Base-by-base conservation (phyloP, 2,329 filamentous ascomycete species). In the Aphanoascus verrucosus region DNA sequence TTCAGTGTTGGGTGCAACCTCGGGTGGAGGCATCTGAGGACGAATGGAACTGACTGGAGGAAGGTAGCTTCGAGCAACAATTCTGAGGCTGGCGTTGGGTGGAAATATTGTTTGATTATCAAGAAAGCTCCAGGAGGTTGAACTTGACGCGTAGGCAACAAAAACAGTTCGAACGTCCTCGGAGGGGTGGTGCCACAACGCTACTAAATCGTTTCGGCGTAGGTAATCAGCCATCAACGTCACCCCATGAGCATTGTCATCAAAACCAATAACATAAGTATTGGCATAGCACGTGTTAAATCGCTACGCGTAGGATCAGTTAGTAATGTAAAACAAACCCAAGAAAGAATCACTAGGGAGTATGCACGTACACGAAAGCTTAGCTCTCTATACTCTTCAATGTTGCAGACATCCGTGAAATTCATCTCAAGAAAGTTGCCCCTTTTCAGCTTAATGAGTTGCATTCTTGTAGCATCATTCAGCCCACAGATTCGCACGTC, bases 191-290 rank as follows among this genome's bases (percentile, higher is more conserved):
- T 61, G 60, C 48, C 59, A 66, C 49, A 70, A 63, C 8, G 65
- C 69, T 38, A 66, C 57, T 9, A 63, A 55, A 15, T 63, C 55
- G 15, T 61, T 55, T 15, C 56, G 55, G 2, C 56, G 56, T 15
- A 72, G 60, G 14, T 60, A 54, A 15, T 65, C 53, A 11, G 63
- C 62, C 47, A 69, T 57, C 3, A 52, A 52, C 38, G 61, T 61
- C 9, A 72, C 41, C 2, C 50, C 50, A 8, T 56, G 23, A 32
- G 64, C 60, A 2, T 63, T 68, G 43, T 71, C 65, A 14, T 60
- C 42, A 54, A 62, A 72, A 0, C 65, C 64, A 52, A 67, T 60
- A 23, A 70, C 57, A 63, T 65, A 71, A 35, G 64, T 65, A 49
- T 62, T 67, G 37, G 60, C 60, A 46, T 50, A 56, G 31, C 55